Evolutionary conservation across 441 rosid genomes (phyloP), one percentile per base, ranked within the genome.

Genomic region (Corymbia calophylla): DNA sequence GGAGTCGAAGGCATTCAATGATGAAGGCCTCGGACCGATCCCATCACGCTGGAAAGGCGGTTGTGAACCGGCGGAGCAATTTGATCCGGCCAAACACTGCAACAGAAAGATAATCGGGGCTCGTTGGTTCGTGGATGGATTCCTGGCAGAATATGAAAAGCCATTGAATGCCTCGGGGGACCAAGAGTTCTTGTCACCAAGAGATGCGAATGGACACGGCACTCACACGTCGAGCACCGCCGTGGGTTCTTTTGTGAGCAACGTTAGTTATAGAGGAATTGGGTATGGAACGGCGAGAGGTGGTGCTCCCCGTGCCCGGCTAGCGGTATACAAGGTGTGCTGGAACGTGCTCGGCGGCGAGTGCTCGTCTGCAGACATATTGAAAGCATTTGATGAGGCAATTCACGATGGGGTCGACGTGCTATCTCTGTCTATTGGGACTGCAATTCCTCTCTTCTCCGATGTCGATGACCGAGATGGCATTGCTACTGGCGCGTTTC

Each of bases 311-410:
- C 91, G 44, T 49, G 97, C 98, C 73, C 96, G 91, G 62, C 87
- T 97, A 80, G 99, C 97, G 4, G 88, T 94, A 25, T 97, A 96
- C 92, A 97, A 96, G 92, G 96, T 93, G 68, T 96, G 97, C 91
- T 95, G 96, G 97, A 91, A 93, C 70, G 60, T 93, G 32, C 93
- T 64, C 51, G 93, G 86, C 1, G 94, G 92, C 58, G 88, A 91
- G 58, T 95, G 96, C 80, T 88, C 95, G 11, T 89, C 93, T 1
- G 96, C 96, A 80, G 98, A 95, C 84, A 91, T 96, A 54, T 91
- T 97, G 89, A 94, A 94, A 90, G 99, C 97, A 27, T 91, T 96
- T 91, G 99, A 97, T 68, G 95, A 92, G 87, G 93, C 94, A 23
- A 88, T 87, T 82, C 92, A 93, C 86, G 96, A 95, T 56, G 94